Evolutionary conservation across 2,329 filamentous ascomycete species (phyloP).

Genomic region (Fusarium xyrophilum): DNA sequence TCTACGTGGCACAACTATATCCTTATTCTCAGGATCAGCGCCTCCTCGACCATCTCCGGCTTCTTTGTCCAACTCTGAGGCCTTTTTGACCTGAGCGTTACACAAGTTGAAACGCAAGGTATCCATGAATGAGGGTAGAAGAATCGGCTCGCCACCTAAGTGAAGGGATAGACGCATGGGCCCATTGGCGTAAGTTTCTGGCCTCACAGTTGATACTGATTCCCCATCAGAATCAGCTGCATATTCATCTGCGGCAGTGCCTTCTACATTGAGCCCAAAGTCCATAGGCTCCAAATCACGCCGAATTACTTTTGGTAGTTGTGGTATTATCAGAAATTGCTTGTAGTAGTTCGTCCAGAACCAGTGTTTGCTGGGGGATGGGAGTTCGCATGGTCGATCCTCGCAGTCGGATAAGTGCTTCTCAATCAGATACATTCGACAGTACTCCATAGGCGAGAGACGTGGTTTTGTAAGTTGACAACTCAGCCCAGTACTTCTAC

Average conservation of each 20-base stretch:
- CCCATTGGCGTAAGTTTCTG: neutral
- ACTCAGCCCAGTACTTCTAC: neutral
- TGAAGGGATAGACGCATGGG: conserved; percentile 46
- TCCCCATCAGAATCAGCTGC: conserved; percentile 29
- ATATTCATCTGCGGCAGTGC: neutral
- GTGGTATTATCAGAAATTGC: conserved; percentile 49
- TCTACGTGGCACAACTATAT: neutral
- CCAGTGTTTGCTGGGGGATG: conserved; percentile 42
- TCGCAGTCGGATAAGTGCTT: conserved; percentile 42
- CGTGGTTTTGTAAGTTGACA: conserved; percentile 40
- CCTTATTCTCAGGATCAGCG: neutral
- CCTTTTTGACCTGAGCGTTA: neutral
- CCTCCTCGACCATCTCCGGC: neutral
- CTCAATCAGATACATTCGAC: conserved; percentile 47
- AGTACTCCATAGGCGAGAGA: conserved; percentile 52
- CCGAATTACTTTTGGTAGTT: conserved; percentile 41
- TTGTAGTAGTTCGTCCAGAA: conserved; percentile 48
- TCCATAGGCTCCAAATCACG: conserved; percentile 9
- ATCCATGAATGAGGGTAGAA: conserved; percentile 40
- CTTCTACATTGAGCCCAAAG: neutral
- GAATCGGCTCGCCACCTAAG: conserved; percentile 36
- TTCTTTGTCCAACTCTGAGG: neutral
- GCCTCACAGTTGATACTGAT: conserved; percentile 29
- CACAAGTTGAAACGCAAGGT: conserved; percentile 9
- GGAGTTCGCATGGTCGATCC: conserved; percentile 40